Percentiles rank a stretch among this genome's conserved stretches.
Evolutionary conservation across 164 flowering plant genomes (phyloP).

Genomic region (Dillenia turbinata): DNA sequence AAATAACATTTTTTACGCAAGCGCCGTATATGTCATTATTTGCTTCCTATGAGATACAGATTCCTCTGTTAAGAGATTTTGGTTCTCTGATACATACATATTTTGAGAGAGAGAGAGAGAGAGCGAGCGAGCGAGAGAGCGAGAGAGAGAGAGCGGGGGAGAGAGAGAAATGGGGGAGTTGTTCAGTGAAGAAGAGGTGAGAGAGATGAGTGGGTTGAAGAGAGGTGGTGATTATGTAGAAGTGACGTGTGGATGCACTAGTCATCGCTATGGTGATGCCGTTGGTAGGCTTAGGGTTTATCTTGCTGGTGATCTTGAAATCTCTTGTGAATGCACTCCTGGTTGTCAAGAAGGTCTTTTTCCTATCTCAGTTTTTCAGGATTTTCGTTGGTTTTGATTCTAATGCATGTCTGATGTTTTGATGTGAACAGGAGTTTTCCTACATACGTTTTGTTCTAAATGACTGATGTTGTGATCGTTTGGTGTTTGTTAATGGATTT

Average conservation of each 20-base stretch:
- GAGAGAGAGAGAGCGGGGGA: constrained; percentile 31
- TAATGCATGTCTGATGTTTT: constrained; percentile 16
- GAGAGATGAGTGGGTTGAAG: constrained; percentile 67
- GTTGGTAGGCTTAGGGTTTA: constrained; percentile 89
- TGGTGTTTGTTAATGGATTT: too few relatives aligned
- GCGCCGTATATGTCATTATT: too few relatives aligned
- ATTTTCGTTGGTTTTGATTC: constrained; percentile 12
- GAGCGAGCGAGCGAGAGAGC: constrained; percentile 23
- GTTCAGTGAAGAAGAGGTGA: constrained; percentile 72
- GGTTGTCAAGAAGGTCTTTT: constrained; percentile 52
- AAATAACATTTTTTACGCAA: too few relatives aligned
- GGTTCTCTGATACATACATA: too few relatives aligned
- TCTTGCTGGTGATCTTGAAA: constrained; percentile 60
- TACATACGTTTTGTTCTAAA: not conserved
- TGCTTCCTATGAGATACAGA: too few relatives aligned
- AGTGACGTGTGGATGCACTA: constrained; percentile 87
- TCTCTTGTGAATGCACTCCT: constrained; percentile 84
- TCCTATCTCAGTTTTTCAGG: not conserved
- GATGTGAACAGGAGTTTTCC: not conserved
- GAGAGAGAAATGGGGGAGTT: constrained; percentile 36
- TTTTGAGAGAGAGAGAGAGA: too few relatives aligned
- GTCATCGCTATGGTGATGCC: constrained; percentile 82
- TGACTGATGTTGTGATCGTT: too few relatives aligned
- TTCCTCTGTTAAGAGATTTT: too few relatives aligned
- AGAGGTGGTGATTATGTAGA: constrained; percentile 51